Conservation (phyloP, 352 stramenopile genomes). For the Phytophthora syringae region DNA sequence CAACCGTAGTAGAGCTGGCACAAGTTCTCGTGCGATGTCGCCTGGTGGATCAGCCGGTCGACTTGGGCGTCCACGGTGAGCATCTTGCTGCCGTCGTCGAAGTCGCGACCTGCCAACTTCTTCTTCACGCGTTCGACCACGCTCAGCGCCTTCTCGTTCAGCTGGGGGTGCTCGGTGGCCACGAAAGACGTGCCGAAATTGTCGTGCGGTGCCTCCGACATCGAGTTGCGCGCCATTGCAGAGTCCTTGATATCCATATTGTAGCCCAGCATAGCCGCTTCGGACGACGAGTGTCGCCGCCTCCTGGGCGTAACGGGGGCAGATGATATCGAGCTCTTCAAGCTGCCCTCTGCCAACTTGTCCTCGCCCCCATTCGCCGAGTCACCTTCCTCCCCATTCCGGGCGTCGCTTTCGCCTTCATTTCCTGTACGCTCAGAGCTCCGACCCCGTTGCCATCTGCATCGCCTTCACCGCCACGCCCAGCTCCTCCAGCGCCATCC, state of each 20-base stretch:
- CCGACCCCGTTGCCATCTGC: conserved; percentile 23
- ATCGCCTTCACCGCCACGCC: conserved; percentile 27
- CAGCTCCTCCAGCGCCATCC: conserved; percentile 36
- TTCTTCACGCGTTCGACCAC: conserved; percentile 99
- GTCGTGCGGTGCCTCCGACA: conserved; percentile 62
- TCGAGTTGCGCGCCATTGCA: conserved; percentile 65
- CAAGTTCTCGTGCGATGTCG: conserved; percentile 99
- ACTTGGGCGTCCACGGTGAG: conserved; percentile 94
- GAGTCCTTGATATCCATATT: conserved; percentile 68
- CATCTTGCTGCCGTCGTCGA: conserved; percentile 88
- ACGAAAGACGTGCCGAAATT: conserved; percentile 59
- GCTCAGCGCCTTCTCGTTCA: conserved; percentile 93
- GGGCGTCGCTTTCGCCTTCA: conserved; percentile 22
- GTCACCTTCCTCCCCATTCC: conserved; percentile 32
- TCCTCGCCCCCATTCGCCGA: conserved; percentile 39
- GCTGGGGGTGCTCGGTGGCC: conserved; percentile 70
- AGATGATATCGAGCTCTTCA: conserved; percentile 68
- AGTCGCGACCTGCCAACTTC: conserved; percentile 99
- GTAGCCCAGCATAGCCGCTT: conserved; percentile 65
- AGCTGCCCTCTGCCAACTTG: conserved; percentile 45
- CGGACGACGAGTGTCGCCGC: conserved; percentile 64
- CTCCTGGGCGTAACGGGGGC: conserved; percentile 48
- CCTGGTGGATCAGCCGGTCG: conserved; percentile 98
- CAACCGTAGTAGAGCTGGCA: conserved; percentile 99
- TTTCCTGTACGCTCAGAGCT: conserved; percentile 24